These are phyloP conservation scores for Trichoderma sp. DNA, from an alignment of 2,329 filamentous ascomycete species.

Conservation along the genomic window DNA sequence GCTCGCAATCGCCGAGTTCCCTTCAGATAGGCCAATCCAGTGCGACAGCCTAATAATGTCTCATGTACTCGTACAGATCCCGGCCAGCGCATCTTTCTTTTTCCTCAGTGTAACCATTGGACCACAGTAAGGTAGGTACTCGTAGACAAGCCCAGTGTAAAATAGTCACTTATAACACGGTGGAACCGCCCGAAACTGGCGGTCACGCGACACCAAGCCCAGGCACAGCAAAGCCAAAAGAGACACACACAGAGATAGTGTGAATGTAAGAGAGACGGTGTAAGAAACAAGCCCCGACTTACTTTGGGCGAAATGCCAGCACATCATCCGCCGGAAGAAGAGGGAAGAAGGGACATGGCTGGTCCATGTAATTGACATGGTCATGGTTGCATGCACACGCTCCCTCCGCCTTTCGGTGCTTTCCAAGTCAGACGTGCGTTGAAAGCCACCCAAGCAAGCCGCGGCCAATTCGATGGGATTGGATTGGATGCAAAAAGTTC, in stretches of 20 bases:
- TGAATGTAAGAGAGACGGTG: not conserved
- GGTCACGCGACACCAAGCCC: not conserved
- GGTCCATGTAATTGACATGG: not conserved
- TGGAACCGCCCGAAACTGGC: not conserved
- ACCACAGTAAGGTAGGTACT: too few relatives aligned
- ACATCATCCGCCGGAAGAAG: not conserved
- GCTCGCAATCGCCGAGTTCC: not conserved
- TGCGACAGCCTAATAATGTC: not conserved
- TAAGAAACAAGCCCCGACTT: not conserved
- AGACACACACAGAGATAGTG: not conserved
- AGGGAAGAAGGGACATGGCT: not conserved
- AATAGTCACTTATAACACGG: not conserved
- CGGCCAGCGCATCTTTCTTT: not conserved
- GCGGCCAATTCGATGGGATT: not conserved
- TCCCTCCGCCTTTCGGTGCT: not conserved
- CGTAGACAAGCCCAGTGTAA: not conserved
- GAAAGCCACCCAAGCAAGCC: not conserved
- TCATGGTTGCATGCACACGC: not conserved
- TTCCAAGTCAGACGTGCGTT: not conserved
- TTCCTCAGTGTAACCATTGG: not conserved
- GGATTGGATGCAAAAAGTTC: not conserved
- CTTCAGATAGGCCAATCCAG: not conserved
- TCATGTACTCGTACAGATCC: not conserved
- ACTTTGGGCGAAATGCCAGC: not conserved
- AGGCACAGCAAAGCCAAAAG: not conserved